A percentile compares a stretch with the other conserved stretches of the same genome.
Conservation (phyloP, 2,329 filamentous ascomycete species). For the Alternaria sp. region DNA sequence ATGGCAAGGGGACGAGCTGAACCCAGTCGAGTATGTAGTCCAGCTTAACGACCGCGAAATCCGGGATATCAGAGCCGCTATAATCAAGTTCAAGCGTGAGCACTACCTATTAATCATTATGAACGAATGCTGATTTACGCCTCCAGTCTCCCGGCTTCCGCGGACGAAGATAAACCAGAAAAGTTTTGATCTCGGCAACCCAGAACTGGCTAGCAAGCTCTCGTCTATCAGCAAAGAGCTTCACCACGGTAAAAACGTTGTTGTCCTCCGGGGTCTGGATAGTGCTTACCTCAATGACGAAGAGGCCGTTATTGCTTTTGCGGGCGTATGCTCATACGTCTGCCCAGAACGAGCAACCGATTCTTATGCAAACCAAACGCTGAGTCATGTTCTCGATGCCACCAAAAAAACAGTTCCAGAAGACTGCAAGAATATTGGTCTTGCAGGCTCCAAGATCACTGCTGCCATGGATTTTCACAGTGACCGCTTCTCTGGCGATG, state of each 20-base stretch:
- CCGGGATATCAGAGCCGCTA: conserved; percentile 41
- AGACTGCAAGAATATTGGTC: conserved; percentile 46
- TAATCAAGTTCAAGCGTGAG: conserved; percentile 45
- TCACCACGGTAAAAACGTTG: conserved; percentile 41
- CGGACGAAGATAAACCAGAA: conserved; percentile 29
- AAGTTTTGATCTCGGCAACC: conserved; percentile 39
- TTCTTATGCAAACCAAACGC: conserved; percentile 49
- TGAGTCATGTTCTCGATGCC: conserved; percentile 49
- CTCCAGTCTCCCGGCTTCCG: conserved; percentile 28
- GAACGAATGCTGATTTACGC: not conserved
- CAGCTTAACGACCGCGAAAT: conserved; percentile 38
- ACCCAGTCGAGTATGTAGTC: conserved; percentile 37
- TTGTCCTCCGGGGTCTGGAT: conserved; percentile 45
- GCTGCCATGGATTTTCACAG: conserved; percentile 50
- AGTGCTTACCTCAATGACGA: conserved; percentile 47
- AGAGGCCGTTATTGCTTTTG: conserved; percentile 49
- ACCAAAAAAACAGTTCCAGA: conserved; percentile 43
- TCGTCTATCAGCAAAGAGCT: conserved; percentile 37
- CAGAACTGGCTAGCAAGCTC: conserved; percentile 36
- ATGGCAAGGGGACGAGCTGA: conserved; percentile 42
- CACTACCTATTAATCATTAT: not conserved
- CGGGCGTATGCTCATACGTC: conserved; percentile 43
- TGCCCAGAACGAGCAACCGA: conserved; percentile 46
- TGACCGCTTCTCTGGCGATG: conserved; percentile 49
- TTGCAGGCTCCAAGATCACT: conserved; percentile 50